These are phyloP conservation scores for Quercus mongolica DNA, from an alignment of 306 rosid genomes.

Conservation along the genomic window DNA sequence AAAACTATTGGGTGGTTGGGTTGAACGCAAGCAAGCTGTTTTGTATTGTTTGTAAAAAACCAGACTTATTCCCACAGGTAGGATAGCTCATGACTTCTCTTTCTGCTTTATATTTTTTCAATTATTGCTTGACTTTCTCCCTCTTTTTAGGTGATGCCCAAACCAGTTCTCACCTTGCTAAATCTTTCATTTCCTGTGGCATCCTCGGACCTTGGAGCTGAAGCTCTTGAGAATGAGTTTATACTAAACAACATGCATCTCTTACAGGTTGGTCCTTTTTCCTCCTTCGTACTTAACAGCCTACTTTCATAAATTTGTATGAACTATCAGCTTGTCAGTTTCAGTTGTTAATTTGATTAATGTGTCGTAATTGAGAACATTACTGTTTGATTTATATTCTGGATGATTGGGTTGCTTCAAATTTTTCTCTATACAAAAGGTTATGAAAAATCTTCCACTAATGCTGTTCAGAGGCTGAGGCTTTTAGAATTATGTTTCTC, in stretches of 20 bases:
- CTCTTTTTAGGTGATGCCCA: conserved; percentile 76
- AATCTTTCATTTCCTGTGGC: conserved; percentile 88
- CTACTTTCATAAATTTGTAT: background rate
- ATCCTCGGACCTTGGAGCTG: conserved; percentile 87
- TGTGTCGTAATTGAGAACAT: background rate
- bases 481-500: conserved; percentile 2
- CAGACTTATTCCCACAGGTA: conserved; percentile 80
- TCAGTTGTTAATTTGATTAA: conserved; percentile 6
- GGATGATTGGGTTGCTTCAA: background rate
- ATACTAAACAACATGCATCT: conserved; percentile 76
- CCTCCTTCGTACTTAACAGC: conserved; percentile 16
- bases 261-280: conserved; percentile 51
- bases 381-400: background rate
- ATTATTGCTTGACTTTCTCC: conserved; percentile 19
- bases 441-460: background rate
- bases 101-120: conserved; percentile 13
- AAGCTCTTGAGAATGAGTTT: conserved; percentile 79
- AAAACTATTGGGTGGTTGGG: conserved; percentile 88
- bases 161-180: conserved; percentile 69
- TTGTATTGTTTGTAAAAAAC: conserved; percentile 71
- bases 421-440: background rate
- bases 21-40: conserved; percentile 75
- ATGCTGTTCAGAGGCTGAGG: conserved; percentile 9
- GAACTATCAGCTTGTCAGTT: background rate
- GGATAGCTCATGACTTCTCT: conserved; percentile 3